Base-by-base conservation (phyloP, 805 yeast genomes). In the Metschnikowia orientalis region DNA sequence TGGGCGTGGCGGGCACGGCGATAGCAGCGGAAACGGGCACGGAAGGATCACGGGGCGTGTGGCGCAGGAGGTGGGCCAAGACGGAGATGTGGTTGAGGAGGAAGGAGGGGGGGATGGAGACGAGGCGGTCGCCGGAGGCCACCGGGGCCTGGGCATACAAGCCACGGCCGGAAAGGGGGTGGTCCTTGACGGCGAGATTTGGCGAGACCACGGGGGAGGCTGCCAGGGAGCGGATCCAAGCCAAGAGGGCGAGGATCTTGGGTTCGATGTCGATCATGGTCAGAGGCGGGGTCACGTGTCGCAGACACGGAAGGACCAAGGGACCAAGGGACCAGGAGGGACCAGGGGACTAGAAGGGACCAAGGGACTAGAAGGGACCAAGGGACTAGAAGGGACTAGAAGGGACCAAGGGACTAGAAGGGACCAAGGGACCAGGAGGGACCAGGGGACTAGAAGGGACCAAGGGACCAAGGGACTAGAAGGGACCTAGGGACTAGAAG, bases 51-150 rank as follows among this genome's bases (percentile, higher is more conserved):
- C 61, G 58, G 3, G 60, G 47, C 18, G 76, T 60, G 50, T 73
- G 74, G 10, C 58, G 57, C 6, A 75, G 40, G 2, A 66, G 56
- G 42, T 65, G 70, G 18, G 55, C 51, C 23, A 61, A 43, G 4
- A 74, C 71, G 0, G 83, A 69, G 21, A 74, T 58, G 47, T 63
- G 71, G 51, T 83, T 85, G 26, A 85, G 47, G 40, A 83, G 69
- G 44, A 65, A 74, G 0, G 72, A 56, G 15, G 69, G 74, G 1
- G 86, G 80, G 11, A 85, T 73, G 27, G 68, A 65, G 5, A 83
- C 62, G 11, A 85, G 47, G 10, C 54, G 51, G 33, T 74, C 75
- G 29, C 68, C 58, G 8, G 48, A 42, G 4, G 38, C 43, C n/a
- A 86, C 48, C 2, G 37, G 30, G 0, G 51, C 50, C 3, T 13